A percentile compares a stretch with the other conserved stretches of the same genome.
phyloP scores from a whole-genome alignment of 225 moss, liverwort and hornwort genomes.

The Marchantia paleacea region DNA sequence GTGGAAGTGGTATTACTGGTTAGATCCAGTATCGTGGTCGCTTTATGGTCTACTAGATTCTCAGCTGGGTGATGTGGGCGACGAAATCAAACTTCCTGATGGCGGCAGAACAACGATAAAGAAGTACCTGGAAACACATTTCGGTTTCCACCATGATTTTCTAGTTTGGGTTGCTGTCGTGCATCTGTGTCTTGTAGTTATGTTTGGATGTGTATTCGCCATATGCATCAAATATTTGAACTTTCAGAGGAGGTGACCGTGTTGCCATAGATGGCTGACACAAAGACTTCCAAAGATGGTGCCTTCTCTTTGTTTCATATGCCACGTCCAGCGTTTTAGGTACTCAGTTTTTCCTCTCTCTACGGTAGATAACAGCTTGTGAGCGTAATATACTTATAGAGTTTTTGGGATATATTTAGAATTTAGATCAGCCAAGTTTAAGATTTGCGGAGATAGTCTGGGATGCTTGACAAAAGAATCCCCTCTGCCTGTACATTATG shows the following conservation, averaged over 20 bases:
- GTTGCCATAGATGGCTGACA: too few relatives aligned
- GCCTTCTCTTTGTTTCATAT: not conserved
- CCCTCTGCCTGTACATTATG: not conserved
- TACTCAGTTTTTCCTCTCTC: not conserved
- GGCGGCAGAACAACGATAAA: slow-evolving; percentile 32
- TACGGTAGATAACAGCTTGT: too few relatives aligned
- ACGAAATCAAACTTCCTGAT: slow-evolving; percentile 38
- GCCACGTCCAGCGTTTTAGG: not conserved
- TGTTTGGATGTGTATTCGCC: slow-evolving; percentile 78
- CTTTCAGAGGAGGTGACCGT: slow-evolving; percentile 66
- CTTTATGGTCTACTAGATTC: slow-evolving; percentile 80
- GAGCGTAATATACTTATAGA: not conserved
- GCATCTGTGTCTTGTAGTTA: slow-evolving; percentile 46
- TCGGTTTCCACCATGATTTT: slow-evolving; percentile 67
- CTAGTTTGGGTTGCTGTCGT: slow-evolving; percentile 68
- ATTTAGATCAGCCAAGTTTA: not conserved
- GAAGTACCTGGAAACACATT: slow-evolving; percentile 54
- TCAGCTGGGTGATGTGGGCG: slow-evolving; percentile 71
- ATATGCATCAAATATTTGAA: slow-evolving; percentile 81
- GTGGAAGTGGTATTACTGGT: slow-evolving; percentile 92
- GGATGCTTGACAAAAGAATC: not conserved
- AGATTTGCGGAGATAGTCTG: not conserved
- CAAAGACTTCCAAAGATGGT: not conserved
- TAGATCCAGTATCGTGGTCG: slow-evolving; percentile 87
- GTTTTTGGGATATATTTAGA: not conserved